A percentile compares a stretch with the other conserved stretches of the same genome.
Conservation (phyloP, 2,329 filamentous ascomycete species). For the Parafenestella ontariensis region DNA sequence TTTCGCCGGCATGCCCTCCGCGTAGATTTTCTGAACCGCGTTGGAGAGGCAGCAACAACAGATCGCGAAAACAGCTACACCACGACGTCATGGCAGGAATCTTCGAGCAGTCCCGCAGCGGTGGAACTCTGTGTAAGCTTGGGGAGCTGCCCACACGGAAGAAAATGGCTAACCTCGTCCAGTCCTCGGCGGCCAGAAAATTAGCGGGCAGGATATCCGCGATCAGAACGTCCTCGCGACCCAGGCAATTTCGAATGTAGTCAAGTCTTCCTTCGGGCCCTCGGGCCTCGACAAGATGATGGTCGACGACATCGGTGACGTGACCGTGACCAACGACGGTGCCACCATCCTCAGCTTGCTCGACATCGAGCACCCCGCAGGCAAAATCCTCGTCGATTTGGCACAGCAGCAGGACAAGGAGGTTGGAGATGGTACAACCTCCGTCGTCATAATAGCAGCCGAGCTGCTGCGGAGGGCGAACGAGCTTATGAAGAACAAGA, state of each 20-base stretch:
- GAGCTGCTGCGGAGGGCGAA: conserved; percentile 93
- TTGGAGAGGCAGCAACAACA: conserved; percentile 40
- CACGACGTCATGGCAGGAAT: conserved; percentile 79
- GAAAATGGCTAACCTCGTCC: conserved; percentile 35
- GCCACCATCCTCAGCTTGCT: conserved; percentile 94
- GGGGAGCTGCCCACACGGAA: not conserved
- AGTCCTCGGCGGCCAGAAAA: conserved; percentile 96
- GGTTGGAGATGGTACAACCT: conserved; percentile 97
- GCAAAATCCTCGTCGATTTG: conserved; percentile 97
- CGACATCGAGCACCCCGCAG: conserved; percentile 96
- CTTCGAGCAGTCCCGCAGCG: conserved; percentile 92
- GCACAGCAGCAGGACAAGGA: conserved; percentile 99
- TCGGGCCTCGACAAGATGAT: conserved; percentile 99
- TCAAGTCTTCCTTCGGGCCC: conserved; percentile 98
- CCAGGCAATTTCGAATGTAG: conserved; percentile 96
- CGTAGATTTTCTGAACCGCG: conserved; percentile 39
- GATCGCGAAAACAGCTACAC: conserved; percentile 34
- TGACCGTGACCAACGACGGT: conserved; percentile 98
- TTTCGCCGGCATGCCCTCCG: conserved; percentile 31
- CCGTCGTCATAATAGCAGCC: conserved; percentile 94
- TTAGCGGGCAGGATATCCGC: conserved; percentile 93
- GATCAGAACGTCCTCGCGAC: conserved; percentile 98
- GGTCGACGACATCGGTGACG: conserved; percentile 99
- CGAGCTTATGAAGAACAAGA: conserved; percentile 99
- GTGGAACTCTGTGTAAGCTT: conserved; percentile 81